Evolutionary conservation across 164 flowering plant species (phyloP).

Genomic region (Houttuynia cordata): DNA sequence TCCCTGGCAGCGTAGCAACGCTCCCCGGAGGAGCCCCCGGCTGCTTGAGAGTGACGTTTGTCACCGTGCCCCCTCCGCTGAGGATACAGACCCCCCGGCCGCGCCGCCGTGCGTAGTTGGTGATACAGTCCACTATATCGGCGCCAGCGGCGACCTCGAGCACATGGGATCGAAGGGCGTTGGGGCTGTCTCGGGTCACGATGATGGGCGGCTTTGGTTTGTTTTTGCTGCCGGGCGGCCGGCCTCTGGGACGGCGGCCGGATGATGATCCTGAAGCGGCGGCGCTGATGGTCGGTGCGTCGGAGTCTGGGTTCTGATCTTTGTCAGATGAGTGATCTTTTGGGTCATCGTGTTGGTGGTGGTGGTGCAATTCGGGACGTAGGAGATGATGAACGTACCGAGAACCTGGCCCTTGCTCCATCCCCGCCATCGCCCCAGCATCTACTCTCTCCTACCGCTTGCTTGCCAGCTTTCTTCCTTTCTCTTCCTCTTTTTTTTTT

Average conservation of each 20-base stretch:
- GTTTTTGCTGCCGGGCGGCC: conserved; percentile 25
- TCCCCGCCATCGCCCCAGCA: conserved; percentile 36
- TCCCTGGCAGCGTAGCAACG: conserved; percentile 17
- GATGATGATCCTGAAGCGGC: conserved; percentile 5
- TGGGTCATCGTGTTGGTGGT: conserved; percentile 1
- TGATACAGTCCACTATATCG: conserved; percentile 14
- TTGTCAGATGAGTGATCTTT: conserved; percentile 11
- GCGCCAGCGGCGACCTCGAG: conserved; percentile 21
- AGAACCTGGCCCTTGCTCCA: conserved; percentile 23
- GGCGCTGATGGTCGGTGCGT: conserved; percentile 10
- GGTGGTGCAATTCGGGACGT: conserved; percentile 23
- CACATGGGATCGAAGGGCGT: conserved; percentile 20
- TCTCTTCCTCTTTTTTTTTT: neutral
- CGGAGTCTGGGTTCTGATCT: conserved; percentile 1
- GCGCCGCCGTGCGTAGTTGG: conserved; percentile 15
- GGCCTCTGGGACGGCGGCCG: conserved; percentile 20
- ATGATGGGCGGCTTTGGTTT: conserved; percentile 26
- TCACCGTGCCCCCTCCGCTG: conserved; percentile 20
- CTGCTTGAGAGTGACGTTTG: conserved; percentile 18
- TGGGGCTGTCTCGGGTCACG: conserved; percentile 22
- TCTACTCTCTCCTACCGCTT: conserved; percentile 41
- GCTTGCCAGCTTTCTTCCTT: conserved; percentile 22
- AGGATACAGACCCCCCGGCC: conserved; percentile 22
- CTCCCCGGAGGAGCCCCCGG: conserved; percentile 18
- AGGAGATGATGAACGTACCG: conserved; percentile 35